These are phyloP conservation scores for Lachancea mirantina DNA, from an alignment of 805 yeast genomes.

Conservation along the genomic window DNA sequence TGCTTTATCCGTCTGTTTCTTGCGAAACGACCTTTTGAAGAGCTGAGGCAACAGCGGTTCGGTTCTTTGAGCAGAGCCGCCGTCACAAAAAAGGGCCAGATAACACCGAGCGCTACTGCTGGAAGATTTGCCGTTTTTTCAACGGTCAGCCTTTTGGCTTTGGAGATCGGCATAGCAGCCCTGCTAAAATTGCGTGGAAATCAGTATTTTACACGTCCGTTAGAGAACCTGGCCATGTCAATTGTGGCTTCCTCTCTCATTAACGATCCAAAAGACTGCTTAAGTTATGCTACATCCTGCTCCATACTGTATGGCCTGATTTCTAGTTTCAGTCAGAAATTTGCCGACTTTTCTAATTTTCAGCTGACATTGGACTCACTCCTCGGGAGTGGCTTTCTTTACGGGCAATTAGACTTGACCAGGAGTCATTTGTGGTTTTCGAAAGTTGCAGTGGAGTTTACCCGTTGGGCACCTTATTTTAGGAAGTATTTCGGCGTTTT, in stretches of 20 bases:
- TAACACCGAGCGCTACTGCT: too few species aligned
- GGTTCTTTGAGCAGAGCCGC: too few species aligned
- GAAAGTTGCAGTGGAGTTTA: too few species aligned
- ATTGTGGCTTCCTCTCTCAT: slow-evolving; percentile 29
- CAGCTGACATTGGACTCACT: neutral
- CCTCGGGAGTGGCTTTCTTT: slow-evolving; percentile 1
- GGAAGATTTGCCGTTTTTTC: too few species aligned
- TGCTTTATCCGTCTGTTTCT: slow-evolving; percentile 24
- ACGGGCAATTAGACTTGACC: slow-evolving; percentile 6
- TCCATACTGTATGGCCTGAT: slow-evolving; percentile 24
- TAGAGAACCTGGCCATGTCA: slow-evolving; percentile 25
- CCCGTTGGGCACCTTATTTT: slow-evolving; percentile 6
- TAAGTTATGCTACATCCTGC: slow-evolving; percentile 26
- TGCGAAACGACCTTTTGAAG: slow-evolving; percentile 11
- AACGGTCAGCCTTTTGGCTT: slow-evolving; percentile 3
- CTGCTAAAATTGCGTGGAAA: slow-evolving; percentile 17
- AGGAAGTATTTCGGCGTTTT: slow-evolving; percentile 15
- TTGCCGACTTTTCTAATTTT: slow-evolving; percentile 3
- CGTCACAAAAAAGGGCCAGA: too few species aligned
- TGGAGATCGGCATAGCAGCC: slow-evolving; percentile 17
- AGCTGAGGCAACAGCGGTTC: too few species aligned
- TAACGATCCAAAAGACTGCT: slow-evolving; percentile 25
- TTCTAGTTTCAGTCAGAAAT: slow-evolving; percentile 10
- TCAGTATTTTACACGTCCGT: slow-evolving; percentile 18
- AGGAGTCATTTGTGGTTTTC: too few species aligned